phyloP scores from a whole-genome alignment of 371 early-diverging fungal genomes.

The Aphelidium insulamus region DNA sequence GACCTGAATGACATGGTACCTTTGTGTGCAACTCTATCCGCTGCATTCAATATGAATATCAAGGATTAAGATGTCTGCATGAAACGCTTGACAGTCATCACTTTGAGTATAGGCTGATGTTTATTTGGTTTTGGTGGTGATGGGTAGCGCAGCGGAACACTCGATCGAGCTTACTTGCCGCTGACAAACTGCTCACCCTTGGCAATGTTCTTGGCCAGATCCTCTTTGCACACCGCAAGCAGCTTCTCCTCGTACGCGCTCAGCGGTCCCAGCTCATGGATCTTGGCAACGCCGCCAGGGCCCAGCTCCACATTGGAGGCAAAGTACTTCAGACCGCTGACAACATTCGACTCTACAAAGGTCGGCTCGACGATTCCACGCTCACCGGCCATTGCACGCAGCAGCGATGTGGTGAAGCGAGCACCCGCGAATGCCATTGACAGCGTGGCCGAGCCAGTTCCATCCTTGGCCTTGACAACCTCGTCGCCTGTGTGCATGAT shows the following conservation, averaged over 20 bases:
- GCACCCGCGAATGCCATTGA: slow-evolving; percentile 97
- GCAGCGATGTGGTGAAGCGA: slow-evolving; percentile 76
- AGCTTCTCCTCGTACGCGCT: slow-evolving; percentile 77
- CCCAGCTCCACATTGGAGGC: slow-evolving; percentile 89
- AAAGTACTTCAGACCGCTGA: slow-evolving; percentile 74
- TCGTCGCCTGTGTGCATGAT: too few relatives aligned
- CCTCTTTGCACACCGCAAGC: slow-evolving; percentile 59
- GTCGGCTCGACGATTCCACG: slow-evolving; percentile 81
- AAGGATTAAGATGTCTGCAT: too few relatives aligned
- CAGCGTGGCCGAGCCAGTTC: slow-evolving; percentile 91
- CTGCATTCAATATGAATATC: too few relatives aligned
- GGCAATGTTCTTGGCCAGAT: slow-evolving; percentile 81
- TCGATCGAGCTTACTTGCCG: too few relatives aligned
- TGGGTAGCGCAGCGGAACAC: too few relatives aligned
- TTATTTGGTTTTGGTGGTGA: too few relatives aligned
- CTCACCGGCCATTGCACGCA: slow-evolving; percentile 73
- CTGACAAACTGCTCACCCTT: slow-evolving; percentile 47
- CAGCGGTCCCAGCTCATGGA: slow-evolving; percentile 66
- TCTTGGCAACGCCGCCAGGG: slow-evolving; percentile 74
- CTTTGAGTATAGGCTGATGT: too few relatives aligned
- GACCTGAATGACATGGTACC: too few relatives aligned
- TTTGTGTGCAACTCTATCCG: too few relatives aligned
- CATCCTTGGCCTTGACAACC: slow-evolving; percentile 98
- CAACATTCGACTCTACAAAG: slow-evolving; percentile 66
- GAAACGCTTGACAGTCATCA: too few relatives aligned